These are phyloP conservation scores for Phytophthora ramorum DNA, from an alignment of 352 stramenopile species.

Conservation along the genomic window DNA sequence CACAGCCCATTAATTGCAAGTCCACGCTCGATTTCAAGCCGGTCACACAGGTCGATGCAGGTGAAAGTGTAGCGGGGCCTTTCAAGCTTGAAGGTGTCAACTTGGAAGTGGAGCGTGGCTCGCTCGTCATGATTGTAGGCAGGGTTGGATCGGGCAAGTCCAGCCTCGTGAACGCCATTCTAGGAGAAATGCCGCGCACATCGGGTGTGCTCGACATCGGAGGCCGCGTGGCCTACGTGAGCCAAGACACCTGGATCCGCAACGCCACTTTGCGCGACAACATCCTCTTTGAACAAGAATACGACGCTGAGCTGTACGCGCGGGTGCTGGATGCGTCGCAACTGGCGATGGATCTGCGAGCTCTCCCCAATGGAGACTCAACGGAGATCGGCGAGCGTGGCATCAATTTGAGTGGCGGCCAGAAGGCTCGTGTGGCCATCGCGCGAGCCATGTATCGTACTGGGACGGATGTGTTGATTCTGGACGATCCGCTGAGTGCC, in stretches of 20 bases:
- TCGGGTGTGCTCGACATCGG: constrained; percentile 28
- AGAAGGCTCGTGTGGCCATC: constrained; percentile 72
- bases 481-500: constrained; percentile 87
- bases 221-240: constrained; percentile 73
- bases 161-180: constrained; percentile 52
- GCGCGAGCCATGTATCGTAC: constrained; percentile 92
- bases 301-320: constrained; percentile 44
- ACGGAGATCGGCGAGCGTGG: constrained; percentile 69
- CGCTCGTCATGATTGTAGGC: constrained; percentile 61
- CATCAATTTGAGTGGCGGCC: constrained; percentile 63
- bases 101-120: constrained; percentile 65
- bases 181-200: constrained; percentile 51
- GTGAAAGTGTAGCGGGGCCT: no score
- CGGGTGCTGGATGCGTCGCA: constrained; percentile 43
- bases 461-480: constrained; percentile 89
- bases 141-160: constrained; percentile 59
- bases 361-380: constrained; percentile 55
- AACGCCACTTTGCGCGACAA: constrained; percentile 92
- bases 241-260: constrained; percentile 93
- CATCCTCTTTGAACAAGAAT: constrained; percentile 79
- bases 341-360: constrained; percentile 46
- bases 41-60: background rate
- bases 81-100: constrained; percentile 43
- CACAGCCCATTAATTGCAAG: no score
- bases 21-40: background rate